Base-by-base conservation (phyloP, 1,284 basidiomycete species). In the Clitocybe nebularis region DNA sequence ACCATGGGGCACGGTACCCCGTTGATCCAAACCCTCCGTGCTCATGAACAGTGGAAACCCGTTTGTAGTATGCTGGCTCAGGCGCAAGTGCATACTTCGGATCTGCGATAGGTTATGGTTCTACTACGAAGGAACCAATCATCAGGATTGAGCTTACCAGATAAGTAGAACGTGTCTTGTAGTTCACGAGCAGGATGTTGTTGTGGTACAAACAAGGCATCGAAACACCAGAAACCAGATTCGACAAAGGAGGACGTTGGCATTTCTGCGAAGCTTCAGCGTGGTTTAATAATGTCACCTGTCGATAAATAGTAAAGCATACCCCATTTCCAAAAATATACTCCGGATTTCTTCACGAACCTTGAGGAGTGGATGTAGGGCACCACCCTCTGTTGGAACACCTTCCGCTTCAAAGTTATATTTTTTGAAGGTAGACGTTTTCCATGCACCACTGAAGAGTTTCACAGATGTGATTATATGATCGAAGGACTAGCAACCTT, bases 261-360 rank as follows among this genome's bases (percentile, higher is more conserved):
- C 96, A 99, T 99, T 68, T 99, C 96, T 44, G 93, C 86, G 69
- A 99, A 99, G 10, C 93, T 44, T 5, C 2, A 16, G 13, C 9
- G 29, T 38, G 10, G 30, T 36, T 26, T 26, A 14, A 13, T 41
- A 6, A 39, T 3, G 41, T n/a, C 25, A 8, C 21, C 41, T 22
- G 7, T 14, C 25, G 6, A 7, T n/a, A 32, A n/a, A 43, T 28
- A 7, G 22, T 44, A 16, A 7, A 35, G 64, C 77, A 44, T 54
- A 94, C 91, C 96, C 96, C 93, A 99, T 98, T 65, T 99, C 96
- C 56, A 99, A 81, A 77, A 99, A 99, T 60, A 99, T 98, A 61
- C 90, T 89, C 40, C 94, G 79, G 64, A 99, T 93, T 67, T 99
- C 96, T 65, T 99, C 95, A 42, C 96, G 79, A 24, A 99, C 96